Base-by-base conservation (phyloP, 176 grass and related monocot species). In the Paspalum notatum region DNA sequence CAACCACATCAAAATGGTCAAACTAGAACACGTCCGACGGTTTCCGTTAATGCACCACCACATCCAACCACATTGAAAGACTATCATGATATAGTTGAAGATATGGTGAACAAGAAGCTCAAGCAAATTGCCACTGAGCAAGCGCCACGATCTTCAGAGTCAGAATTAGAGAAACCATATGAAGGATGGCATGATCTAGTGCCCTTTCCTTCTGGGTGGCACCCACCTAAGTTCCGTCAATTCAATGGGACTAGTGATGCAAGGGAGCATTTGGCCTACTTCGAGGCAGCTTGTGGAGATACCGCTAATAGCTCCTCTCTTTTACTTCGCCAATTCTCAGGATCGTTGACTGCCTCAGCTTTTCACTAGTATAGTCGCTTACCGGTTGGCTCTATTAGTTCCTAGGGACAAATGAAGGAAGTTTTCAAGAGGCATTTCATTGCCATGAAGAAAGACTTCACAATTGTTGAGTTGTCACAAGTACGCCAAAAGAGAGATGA, bases 321-420 rank as follows among this genome's bases (percentile, higher is more conserved):
- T 10, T 11, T 59, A 3, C 11, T 75, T 2, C 4, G 3, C 0
- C 54, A 75, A 9, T 59, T 57, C 18, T 60, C 7, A 0, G 13
- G n/a, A 9, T 76, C 74, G 4, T 17, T 76, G 2, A 61, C 38
- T 0, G 20, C 37, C 5, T 18, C 21, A 2, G 13, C 73, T 15
- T 76, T 60, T 40, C 72, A 75, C 0, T 75, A 7, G 72, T 75
- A 75, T 9, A 60, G 72, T 11, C 39, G 13, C 2, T 46, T 76
- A 4, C 21, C n/a, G 0, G 12, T 45, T 8, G 39, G 54, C 1
- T 44, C 73, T 2, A 75, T 59, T 9, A 60, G 7, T 22, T 8
- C 32, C 20, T 38, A 8, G 47, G 27, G 4, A 4, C 14, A 9
- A 17, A 32, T 72, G 69, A 72, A 72, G 8, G 47, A 52, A 0